phyloP scores from a whole-genome alignment of 2,329 filamentous ascomycete genomes.

The Mycosphaerella sp. region DNA sequence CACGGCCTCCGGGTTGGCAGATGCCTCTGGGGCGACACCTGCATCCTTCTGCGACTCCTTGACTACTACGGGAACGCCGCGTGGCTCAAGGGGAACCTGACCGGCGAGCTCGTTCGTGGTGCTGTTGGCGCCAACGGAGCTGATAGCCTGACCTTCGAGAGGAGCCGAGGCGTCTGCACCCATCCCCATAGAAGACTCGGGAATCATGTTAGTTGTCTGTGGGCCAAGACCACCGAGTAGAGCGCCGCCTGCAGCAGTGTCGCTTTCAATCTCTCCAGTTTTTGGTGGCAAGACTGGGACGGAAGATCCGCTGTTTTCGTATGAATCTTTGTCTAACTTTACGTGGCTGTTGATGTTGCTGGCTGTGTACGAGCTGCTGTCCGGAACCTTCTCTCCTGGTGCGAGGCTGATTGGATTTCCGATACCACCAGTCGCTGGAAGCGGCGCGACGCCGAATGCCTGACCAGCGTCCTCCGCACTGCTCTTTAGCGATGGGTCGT shows the following conservation, averaged over 20 bases:
- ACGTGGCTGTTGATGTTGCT: constrained; percentile 64
- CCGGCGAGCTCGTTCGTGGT: constrained; percentile 44
- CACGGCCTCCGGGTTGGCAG: constrained; percentile 58
- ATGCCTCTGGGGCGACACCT: constrained; percentile 56
- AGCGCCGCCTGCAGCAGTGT: constrained; percentile 18
- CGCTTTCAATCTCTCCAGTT: constrained; percentile 29
- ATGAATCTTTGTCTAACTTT: constrained; percentile 72
- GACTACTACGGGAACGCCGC: constrained; percentile 55
- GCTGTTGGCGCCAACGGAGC: constrained; percentile 22
- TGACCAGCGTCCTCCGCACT: constrained; percentile 14
- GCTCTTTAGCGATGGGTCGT: constrained; percentile 57
- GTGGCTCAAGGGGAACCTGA: constrained; percentile 41
- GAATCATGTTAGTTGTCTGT: constrained; percentile 60
- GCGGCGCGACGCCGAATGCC: constrained; percentile 49
- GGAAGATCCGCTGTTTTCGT: constrained; percentile 66
- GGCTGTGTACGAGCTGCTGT: constrained; percentile 54
- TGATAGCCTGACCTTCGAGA: constrained; percentile 17
- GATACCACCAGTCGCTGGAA: constrained; percentile 51
- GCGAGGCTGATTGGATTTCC: constrained; percentile 75
- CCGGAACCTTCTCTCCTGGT: constrained; percentile 75
- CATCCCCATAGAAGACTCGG: constrained; percentile 75
- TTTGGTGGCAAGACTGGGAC: constrained; percentile 39
- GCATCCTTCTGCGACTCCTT: constrained; percentile 66
- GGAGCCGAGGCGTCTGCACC: constrained; percentile 33
- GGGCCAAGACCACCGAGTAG: constrained; percentile 45